Base-by-base conservation (phyloP, 352 stramenopile species). In the Globisporangium carolinianum region DNA sequence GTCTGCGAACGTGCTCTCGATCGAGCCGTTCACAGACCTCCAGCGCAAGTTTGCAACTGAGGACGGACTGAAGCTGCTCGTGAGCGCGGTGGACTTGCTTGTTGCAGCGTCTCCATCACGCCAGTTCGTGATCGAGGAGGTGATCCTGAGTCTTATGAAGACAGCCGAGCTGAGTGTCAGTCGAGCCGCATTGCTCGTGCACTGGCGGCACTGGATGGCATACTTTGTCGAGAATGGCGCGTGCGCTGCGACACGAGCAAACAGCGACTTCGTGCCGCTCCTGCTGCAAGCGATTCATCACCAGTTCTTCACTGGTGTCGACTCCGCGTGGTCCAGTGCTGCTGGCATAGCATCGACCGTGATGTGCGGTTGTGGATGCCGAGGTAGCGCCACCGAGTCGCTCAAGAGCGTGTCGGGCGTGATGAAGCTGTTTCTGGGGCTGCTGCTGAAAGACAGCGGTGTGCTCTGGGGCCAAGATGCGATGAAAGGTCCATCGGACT, bases 161-260 rank as follows among this genome's bases (percentile, higher is more conserved):
- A 15, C 59, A 47, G 18, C 41, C 11, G 59, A 65, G 47, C 14
- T 65, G 46, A 46, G 52, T 7, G 35, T 35, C 36, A 55, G 17
- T 4, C 54, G 32, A 45, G 18, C 47, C 8, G 53, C 53, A 1
- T 53, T 65, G 4, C 24, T 65, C 38, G 59, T 65, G 54, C 59
- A 65, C 36, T 65, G 53, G 52, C 47, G 48, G 4, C 59, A 65
- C 32, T 65, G 59, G 59, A 52, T 65, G 38, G 45, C 48, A 14
- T 65, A 65, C 48, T 65, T 53, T 46, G 43, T 65, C 17, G 59
- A 65, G 17, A 65, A 65, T 7, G 53, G 41, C 6, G 59, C 59
- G 24, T 65, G 53, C 35, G 15, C 11, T 2, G 37, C 59, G 24
- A 60, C 53, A 11, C 53, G 41, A 6, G 39, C 17, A 11, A 65